Percentiles rank a stretch among this genome's conserved stretches.
These are phyloP conservation scores for Alternaria sp. DNA, from an alignment of 2,329 filamentous ascomycete species.

Conservation along the genomic window DNA sequence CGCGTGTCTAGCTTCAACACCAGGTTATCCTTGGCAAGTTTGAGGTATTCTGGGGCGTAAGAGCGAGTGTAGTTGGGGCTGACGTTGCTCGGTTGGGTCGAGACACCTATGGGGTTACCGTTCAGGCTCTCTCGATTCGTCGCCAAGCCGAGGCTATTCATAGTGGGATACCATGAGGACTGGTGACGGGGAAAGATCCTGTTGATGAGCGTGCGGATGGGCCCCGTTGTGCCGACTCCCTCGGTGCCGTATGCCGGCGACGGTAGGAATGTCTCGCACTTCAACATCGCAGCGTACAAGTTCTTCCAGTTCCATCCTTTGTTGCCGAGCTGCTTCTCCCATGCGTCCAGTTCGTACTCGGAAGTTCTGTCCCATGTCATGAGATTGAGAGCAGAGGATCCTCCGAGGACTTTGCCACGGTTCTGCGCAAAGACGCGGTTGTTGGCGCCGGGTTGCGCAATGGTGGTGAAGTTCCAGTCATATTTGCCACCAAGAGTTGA, in stretches of 20 bases:
- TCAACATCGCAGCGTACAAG: conserved; percentile 42
- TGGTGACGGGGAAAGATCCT: conserved; percentile 54
- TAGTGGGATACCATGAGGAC: conserved; percentile 53
- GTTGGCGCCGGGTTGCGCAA: conserved; percentile 50
- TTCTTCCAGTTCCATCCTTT: conserved; percentile 43
- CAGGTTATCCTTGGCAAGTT: conserved; percentile 54
- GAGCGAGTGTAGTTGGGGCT: conserved; percentile 57
- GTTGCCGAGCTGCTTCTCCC: conserved; percentile 38
- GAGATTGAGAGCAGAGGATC: conserved; percentile 55
- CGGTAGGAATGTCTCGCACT: conserved; percentile 39
- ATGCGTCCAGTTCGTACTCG: conserved; percentile 40
- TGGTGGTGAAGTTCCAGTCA: conserved; percentile 54
- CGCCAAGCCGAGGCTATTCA: conserved; percentile 55
- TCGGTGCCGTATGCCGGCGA: conserved; percentile 33
- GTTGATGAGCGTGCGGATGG: conserved; percentile 49
- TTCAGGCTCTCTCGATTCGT: conserved; percentile 55
- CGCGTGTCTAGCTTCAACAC: conserved; percentile 46
- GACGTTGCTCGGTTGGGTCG: conserved; percentile 59
- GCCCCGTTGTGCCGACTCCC: conserved; percentile 40
- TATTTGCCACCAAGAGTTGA: conserved; percentile 36
- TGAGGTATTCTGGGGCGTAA: conserved; percentile 57
- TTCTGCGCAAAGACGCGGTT: conserved; percentile 52
- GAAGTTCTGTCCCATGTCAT: conserved; percentile 44
- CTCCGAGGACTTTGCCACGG: conserved; percentile 58
- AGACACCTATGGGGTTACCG: conserved; percentile 60